Base-by-base conservation (phyloP, 139 green algal species). In the Picochlorum sp. region DNA sequence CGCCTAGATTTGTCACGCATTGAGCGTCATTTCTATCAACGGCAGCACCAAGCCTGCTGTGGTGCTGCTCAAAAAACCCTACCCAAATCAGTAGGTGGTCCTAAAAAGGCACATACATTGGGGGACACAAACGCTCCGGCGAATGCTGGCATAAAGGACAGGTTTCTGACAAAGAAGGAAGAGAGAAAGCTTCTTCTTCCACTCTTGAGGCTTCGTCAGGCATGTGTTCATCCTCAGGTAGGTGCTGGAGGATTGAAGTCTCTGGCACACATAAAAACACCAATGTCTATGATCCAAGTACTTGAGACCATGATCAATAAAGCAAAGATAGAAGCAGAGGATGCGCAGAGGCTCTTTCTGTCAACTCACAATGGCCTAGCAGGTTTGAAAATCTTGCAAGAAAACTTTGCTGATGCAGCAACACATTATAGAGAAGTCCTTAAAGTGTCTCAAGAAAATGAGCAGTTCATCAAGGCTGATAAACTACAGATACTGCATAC, bases 171-270 rank as follows among this genome's bases (percentile, higher is more conserved):
- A 0, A n/a, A 30, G 10, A 38, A 32, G n/a, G 79, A 87, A 47
- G 83, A 85, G 61, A 58, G 73, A 8, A 70, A 69, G 32, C 24
- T 91, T 59, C 70, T 94, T 62, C 57, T 65, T 34, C 77, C 79
- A 21, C 73, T 96, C 68, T 70, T 96, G 52, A 74, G 79, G 23
- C 80, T 97, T 66, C 78, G 90, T 14, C 90, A 97, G 72, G 90
- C 90, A 4, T 92, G 83, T 75, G 91, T 85, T 77, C 90, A 97
- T 68, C 90, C 90, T 4, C 88, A 96, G 81, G 82, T 88, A 7
- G 89, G 85, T 14, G 68, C 67, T 1, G 71, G 80, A 9, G 89
- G 89, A 47, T 80, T 96, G 44, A 72, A 73, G n/a, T 56, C 77
- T 0, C 51, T 85, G 13, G 61, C 62, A 1, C 16, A 65, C n/a